These are phyloP conservation scores for Camellia granthamiana DNA, from an alignment of 148 eudicot species.

Conservation along the genomic window DNA sequence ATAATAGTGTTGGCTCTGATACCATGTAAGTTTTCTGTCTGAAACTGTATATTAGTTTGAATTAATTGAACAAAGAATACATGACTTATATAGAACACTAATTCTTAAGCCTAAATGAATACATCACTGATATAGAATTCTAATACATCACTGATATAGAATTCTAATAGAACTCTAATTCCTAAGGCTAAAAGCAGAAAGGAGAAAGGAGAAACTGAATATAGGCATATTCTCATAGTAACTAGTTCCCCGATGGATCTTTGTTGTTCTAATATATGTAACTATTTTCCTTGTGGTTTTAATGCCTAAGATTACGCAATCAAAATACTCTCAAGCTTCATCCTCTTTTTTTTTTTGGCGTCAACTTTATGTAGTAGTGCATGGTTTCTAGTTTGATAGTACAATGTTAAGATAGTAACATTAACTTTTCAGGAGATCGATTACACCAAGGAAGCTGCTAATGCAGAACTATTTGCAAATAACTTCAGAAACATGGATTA, in stretches of 20 bases:
- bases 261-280: background rate
- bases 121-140: too few relatives aligned
- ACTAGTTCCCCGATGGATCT: background rate
- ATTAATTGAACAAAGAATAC: too few relatives aligned
- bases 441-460: conserved; percentile 96
- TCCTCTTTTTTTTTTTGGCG: background rate
- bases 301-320: background rate
- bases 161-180: too few relatives aligned
- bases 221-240: too few relatives aligned
- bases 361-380: conserved; percentile 5
- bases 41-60: too few relatives aligned
- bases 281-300: background rate
- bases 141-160: too few relatives aligned
- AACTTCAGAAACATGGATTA: conserved; percentile 82
- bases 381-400: background rate
- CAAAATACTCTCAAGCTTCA: conserved; percentile 14
- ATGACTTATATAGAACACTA: too few relatives aligned
- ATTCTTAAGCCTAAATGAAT: too few relatives aligned
- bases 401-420: conserved; percentile 8
- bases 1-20: too few relatives aligned
- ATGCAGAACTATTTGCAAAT: conserved; percentile 85
- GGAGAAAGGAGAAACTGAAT: too few relatives aligned
- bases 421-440: conserved; percentile 69
- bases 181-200: too few relatives aligned
- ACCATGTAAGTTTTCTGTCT: too few relatives aligned